These are phyloP conservation scores for Leptodermis oblonga DNA, from an alignment of 257 asterid genomes.

Conservation along the genomic window DNA sequence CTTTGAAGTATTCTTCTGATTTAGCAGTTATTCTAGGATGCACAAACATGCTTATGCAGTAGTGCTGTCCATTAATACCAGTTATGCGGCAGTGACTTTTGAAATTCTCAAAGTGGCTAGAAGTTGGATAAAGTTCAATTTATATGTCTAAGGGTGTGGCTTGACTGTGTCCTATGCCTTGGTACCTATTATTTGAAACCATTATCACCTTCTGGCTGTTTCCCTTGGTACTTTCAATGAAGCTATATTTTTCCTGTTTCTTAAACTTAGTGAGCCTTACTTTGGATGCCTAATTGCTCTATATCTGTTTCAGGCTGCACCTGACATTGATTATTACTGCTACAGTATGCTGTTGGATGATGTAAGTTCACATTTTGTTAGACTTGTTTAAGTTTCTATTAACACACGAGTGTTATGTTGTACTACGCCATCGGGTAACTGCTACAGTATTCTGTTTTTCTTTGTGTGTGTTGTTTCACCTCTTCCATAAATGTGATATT, in stretches of 20 bases:
- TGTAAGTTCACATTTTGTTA: constrained; percentile 54
- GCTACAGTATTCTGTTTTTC: neutral
- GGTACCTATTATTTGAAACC: neutral
- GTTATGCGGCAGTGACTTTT: neutral
- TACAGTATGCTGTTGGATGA: constrained; percentile 98
- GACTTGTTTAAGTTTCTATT: neutral
- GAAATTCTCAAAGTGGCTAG: neutral
- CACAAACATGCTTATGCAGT: too few relatives aligned
- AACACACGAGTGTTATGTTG: neutral
- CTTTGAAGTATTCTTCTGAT: neutral
- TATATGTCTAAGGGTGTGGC: neutral
- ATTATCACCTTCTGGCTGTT: neutral
- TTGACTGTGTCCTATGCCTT: neutral
- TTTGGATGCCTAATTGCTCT: constrained; percentile 12
- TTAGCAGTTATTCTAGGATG: too few relatives aligned
- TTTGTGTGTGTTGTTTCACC: neutral
- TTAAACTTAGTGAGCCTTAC: neutral
- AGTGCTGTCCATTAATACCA: neutral
- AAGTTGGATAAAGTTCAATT: neutral
- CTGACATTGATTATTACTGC: constrained; percentile 90
- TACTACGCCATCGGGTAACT: neutral
- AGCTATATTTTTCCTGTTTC: neutral
- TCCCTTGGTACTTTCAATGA: too few relatives aligned
- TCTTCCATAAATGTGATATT: too few relatives aligned
- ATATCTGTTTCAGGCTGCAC: constrained; percentile 68